These are phyloP conservation scores for Juglanconis oblonga DNA, from an alignment of 2,329 filamentous ascomycete genomes.

Conservation along the genomic window DNA sequence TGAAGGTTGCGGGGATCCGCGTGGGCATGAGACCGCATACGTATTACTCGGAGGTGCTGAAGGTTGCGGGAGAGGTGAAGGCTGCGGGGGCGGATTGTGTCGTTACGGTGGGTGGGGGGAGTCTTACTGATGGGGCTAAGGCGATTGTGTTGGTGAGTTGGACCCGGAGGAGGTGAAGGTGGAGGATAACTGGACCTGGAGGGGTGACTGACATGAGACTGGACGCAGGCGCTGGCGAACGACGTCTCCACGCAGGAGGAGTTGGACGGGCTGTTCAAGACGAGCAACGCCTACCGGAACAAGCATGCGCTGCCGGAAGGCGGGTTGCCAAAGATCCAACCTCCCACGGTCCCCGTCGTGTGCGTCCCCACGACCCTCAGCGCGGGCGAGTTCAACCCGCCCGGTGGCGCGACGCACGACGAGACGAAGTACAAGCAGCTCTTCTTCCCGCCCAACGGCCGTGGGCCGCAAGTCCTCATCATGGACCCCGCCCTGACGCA, in stretches of 20 bases:
- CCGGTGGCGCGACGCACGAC: conserved; percentile 23
- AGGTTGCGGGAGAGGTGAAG: conserved; percentile 13
- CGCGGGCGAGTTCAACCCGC: conserved; percentile 22
- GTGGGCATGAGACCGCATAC: conserved; percentile 22
- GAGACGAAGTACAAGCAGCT: conserved; percentile 20
- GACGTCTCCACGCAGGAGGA: conserved; percentile 14
- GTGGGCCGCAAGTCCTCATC: conserved; percentile 45
- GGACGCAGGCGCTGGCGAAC: conserved; percentile 19
- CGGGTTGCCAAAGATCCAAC: neutral
- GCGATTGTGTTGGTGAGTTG: conserved; percentile 15
- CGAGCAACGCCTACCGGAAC: neutral
- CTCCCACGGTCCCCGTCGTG: conserved; percentile 19
- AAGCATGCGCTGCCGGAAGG: neutral
- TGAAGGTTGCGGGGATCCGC: conserved; percentile 13
- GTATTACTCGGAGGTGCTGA: conserved; percentile 20
- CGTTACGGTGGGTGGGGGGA: conserved; percentile 21
- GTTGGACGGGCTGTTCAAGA: conserved; percentile 15
- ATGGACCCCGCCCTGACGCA: conserved; percentile 45
- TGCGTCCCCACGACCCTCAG: conserved; percentile 23
- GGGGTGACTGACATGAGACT: neutral
- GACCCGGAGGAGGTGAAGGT: neutral
- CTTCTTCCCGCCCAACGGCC: conserved; percentile 27
- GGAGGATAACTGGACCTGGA: neutral
- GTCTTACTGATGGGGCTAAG: conserved; percentile 22
- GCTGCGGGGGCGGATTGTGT: conserved; percentile 17